phyloP scores from a whole-genome alignment of 1,139 yeast species.

The Taphrina wiesneri region DNA sequence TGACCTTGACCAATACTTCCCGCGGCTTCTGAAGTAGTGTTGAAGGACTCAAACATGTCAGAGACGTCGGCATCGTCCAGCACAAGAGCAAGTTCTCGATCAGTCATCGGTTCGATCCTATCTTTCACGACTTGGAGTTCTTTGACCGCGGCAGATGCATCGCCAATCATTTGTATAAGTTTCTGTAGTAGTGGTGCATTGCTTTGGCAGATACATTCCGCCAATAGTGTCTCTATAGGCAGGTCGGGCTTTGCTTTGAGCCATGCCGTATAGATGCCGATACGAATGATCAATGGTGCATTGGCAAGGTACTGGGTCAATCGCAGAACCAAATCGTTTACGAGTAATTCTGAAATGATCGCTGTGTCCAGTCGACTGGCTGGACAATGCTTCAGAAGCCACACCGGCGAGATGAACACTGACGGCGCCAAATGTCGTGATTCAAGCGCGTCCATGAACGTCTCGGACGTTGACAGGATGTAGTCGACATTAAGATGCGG shows the following conservation, averaged over 20 bases:
- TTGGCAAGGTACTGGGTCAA: neutral
- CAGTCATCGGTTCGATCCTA: constrained; percentile 9
- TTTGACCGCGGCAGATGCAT: constrained; percentile 11
- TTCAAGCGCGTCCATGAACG: constrained; percentile 10
- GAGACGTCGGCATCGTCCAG: constrained; percentile 7
- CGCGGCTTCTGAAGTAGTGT: constrained; percentile 5
- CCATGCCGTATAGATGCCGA: constrained; percentile 15
- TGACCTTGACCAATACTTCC: constrained; percentile 25
- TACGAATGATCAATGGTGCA: constrained; percentile 2
- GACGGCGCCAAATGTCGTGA: constrained; percentile 10
- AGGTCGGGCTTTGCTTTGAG: constrained; percentile 1
- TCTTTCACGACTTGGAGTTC: constrained; percentile 16
- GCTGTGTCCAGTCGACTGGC: constrained; percentile 1
- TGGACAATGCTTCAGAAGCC: constrained; percentile 1
- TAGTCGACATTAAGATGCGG: constrained; percentile 9
- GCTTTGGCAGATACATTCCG: neutral
- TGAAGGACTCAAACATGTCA: constrained; percentile 1
- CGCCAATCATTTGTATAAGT: constrained; percentile 20
- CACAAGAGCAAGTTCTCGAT: constrained; percentile 13
- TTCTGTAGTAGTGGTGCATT: constrained; percentile 15
- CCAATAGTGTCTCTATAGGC: neutral
- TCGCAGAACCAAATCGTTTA: constrained; percentile 2
- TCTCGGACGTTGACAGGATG: neutral
- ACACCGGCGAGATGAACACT: neutral
- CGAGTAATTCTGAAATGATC: neutral